Evolutionary conservation across 495 filamentous ascomycete species (phyloP).

Genomic region (Rusavskia elegans): DNA sequence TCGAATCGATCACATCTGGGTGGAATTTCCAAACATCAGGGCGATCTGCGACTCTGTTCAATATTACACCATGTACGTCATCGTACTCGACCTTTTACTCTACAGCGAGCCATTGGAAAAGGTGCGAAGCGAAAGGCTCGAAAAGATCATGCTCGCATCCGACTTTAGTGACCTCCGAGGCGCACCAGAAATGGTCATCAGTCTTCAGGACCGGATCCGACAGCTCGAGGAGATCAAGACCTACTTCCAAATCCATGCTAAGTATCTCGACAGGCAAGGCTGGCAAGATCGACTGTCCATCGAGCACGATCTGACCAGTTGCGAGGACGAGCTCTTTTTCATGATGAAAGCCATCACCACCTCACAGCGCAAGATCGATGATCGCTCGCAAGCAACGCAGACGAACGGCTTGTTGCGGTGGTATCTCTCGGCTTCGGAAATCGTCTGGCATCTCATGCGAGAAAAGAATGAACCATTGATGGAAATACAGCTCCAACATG

Average conservation of each 20-base stretch:
- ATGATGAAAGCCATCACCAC: slow-evolving; percentile 99
- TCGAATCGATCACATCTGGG: slow-evolving; percentile 86
- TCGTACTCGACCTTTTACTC: slow-evolving; percentile 82
- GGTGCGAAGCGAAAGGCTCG: slow-evolving; percentile 76
- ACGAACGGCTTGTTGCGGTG: slow-evolving; percentile 69
- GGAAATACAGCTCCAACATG: slow-evolving; percentile 80
- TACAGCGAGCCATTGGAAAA: slow-evolving; percentile 95
- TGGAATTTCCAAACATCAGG: slow-evolving; percentile 84
- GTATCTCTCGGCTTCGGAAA: slow-evolving; percentile 79
- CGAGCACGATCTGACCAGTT: slow-evolving; percentile 73
- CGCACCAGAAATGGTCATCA: slow-evolving; percentile 83
- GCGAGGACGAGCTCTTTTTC: slow-evolving; percentile 97
- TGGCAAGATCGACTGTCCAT: slow-evolving; percentile 80
- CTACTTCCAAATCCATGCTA: slow-evolving; percentile 84
- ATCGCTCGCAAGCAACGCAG: slow-evolving; percentile 40
- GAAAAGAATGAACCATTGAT: slow-evolving; percentile 77
- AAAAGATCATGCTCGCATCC: slow-evolving; percentile 98
- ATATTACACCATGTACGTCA: slow-evolving; percentile 95
- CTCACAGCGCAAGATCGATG: slow-evolving; percentile 74
- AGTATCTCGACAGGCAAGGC: slow-evolving; percentile 70
- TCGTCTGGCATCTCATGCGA: slow-evolving; percentile 90
- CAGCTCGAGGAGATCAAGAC: slow-evolving; percentile 95
- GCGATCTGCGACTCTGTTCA: slow-evolving; percentile 91
- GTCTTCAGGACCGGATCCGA: slow-evolving; percentile 77
- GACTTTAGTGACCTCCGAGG: slow-evolving; percentile 96